Percentiles rank a stretch among this genome's conserved stretches.
Conservation (phyloP, 768 basidiomycete genomes). For the Mycena venus region DNA sequence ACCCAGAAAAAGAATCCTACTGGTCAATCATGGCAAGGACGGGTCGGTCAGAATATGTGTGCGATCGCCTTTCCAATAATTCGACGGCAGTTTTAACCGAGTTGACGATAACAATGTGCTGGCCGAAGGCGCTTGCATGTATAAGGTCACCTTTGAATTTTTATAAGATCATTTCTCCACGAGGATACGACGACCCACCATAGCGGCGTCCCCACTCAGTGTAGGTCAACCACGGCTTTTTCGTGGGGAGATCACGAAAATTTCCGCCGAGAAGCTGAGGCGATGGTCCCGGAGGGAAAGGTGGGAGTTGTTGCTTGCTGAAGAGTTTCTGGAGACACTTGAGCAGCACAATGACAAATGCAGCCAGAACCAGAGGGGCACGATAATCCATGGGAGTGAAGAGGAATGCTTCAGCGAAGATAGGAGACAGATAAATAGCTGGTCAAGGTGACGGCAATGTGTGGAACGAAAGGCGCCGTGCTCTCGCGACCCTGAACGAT, state of each 20-base stretch:
- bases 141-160: conserved; percentile 36
- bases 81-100: conserved; percentile 40
- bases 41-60: conserved; percentile 39
- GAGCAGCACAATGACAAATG: not conserved
- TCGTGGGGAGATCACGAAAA: conserved; percentile 30
- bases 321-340: too few species aligned
- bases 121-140: conserved; percentile 36
- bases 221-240: conserved; percentile 37
- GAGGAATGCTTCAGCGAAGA: too few species aligned
- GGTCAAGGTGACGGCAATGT: too few species aligned
- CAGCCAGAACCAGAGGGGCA: not conserved
- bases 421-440: too few species aligned
- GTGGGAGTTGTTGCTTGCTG: too few species aligned
- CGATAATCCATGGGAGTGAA: not conserved
- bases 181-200: conserved; percentile 12
- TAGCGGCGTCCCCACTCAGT: conserved; percentile 35
- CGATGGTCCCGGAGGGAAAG: too few species aligned
- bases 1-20: conserved; percentile 14
- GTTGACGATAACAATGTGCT: conserved; percentile 45
- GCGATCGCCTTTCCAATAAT: conserved; percentile 38
- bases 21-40: conserved; percentile 27
- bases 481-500: too few species aligned
- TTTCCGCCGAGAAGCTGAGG: too few species aligned
- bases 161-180: not conserved
- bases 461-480: too few species aligned